Base-by-base conservation (phyloP, 345 rosid species). In the Erucastrum elatum region DNA sequence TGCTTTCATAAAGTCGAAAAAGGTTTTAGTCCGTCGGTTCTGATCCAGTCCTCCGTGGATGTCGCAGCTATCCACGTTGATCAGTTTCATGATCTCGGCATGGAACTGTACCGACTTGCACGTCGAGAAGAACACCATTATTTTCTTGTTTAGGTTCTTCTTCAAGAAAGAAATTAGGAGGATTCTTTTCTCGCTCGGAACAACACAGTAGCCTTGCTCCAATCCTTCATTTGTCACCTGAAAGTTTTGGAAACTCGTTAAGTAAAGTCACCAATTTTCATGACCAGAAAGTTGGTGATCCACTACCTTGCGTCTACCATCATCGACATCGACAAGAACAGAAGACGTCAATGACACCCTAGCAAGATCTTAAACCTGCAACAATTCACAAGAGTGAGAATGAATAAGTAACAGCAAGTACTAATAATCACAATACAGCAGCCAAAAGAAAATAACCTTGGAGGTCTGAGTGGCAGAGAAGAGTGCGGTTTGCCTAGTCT, bases 101-200 rank as follows among this genome's bases (percentile, higher is more conserved):
- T 96, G 98, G 70, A 86, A 96, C 68, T 88, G 90, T 77, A 93
- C 98, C 0, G 99, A 96, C 80, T 91, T 89, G 84, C 99, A 93
- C n/a, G 99, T 93, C 3, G 99, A 96, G 84, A 96, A 93, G 85
- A 96, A 96, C 67, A 96, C 98, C 98, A 96, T 91, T 78, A 93
- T 90, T 85, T 96, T 96, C 87, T 96, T 96, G 21, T 88, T 89
- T 60, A 81, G 83, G 66, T 91, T 91, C 87, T 96, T 90, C 87
- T 89, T 96, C 87, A 96, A 74, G 80, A 96, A 96, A 13, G 99
- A 90, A 77, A 91, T 90, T 9, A 96, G 83, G 76, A 96, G 5
- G 83, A 96, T 90, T 87, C 98, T 88, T 78, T 90, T 88, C 21
- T 92, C 87, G 82, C 91, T 86, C 1, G 91, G 91, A 72, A 90